Conservation (phyloP, 495 filamentous ascomycete genomes). For the Penicillium argentinense region DNA sequence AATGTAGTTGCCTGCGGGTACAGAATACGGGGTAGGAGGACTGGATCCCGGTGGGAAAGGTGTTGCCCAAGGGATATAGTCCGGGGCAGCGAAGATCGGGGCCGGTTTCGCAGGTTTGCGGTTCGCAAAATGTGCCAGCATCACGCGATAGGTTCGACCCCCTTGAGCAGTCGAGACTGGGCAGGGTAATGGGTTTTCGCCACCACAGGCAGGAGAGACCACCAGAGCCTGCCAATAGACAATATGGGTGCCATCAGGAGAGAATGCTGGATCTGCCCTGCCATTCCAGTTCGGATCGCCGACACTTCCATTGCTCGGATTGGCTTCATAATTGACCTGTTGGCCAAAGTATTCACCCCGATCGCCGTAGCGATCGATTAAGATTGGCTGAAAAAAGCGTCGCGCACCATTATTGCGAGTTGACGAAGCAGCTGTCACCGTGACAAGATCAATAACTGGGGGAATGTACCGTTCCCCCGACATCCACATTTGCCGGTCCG, state of each 20-base stretch:
- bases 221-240: slow-evolving; percentile 20
- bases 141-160: slow-evolving; percentile 16
- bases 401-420: slow-evolving; percentile 23
- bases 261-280: slow-evolving; percentile 24
- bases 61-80: slow-evolving; percentile 15
- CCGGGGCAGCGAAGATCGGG: slow-evolving; percentile 3
- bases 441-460: slow-evolving; percentile 18
- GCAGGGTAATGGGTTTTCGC: slow-evolving; percentile 15
- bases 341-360: slow-evolving; percentile 22
- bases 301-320: slow-evolving; percentile 15
- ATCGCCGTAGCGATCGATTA: slow-evolving; percentile 21
- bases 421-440: slow-evolving; percentile 12
- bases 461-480: slow-evolving; percentile 22
- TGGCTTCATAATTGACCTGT: slow-evolving; percentile 19
- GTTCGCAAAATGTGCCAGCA: slow-evolving; percentile 14
- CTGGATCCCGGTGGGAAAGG: slow-evolving; percentile 6
- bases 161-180: slow-evolving; percentile 17
- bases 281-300: slow-evolving; percentile 29
- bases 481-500: slow-evolving; percentile 24
- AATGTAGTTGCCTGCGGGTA: slow-evolving; percentile 11
- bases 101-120: slow-evolving; percentile 2
- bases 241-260: slow-evolving; percentile 21
- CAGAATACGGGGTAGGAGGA: not conserved
- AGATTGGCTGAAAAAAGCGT: slow-evolving; percentile 24
- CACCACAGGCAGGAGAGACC: slow-evolving; percentile 16